Percentiles rank a stretch among this genome's conserved stretches.
These are phyloP conservation scores for Sphaerulina musiva DNA, from an alignment of 2,329 filamentous ascomycete genomes.

Conservation along the genomic window DNA sequence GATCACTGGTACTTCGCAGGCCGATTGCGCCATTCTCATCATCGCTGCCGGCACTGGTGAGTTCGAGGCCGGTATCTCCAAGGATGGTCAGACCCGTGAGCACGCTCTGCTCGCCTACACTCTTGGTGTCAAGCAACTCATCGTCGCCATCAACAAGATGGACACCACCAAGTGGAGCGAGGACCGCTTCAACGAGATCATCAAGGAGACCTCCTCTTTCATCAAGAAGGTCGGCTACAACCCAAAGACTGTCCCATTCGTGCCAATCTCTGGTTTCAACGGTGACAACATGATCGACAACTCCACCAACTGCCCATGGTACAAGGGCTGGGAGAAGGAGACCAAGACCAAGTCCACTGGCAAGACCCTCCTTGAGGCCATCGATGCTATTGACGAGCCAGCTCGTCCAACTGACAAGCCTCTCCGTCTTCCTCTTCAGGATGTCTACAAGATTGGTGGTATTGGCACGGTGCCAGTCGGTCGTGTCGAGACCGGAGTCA, in stretches of 20 bases:
- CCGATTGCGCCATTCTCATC: constrained; percentile 99
- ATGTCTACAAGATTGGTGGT: constrained; percentile 99
- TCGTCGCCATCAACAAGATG: constrained; percentile 99
- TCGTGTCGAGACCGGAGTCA: constrained; percentile 99
- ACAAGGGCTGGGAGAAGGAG: constrained; percentile 99
- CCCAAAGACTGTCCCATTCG: constrained; percentile 97
- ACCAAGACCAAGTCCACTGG: constrained; percentile 80
- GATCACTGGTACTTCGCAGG: constrained; percentile 99
- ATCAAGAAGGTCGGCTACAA: constrained; percentile 99
- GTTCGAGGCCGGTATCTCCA: constrained; percentile 99
- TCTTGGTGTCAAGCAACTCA: constrained; percentile 99
- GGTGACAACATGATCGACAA: constrained; percentile 97
- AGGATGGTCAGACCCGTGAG: constrained; percentile 99
- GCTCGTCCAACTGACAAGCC: constrained; percentile 96
- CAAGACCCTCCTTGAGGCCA: constrained; percentile 99
- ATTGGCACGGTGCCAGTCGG: constrained; percentile 99
- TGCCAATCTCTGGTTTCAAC: constrained; percentile 99
- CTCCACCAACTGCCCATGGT: constrained; percentile 96
- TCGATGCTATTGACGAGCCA: constrained; percentile 90
- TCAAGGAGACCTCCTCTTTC: constrained; percentile 99
- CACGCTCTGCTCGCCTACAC: constrained; percentile 99
- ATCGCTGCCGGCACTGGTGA: constrained; percentile 99
- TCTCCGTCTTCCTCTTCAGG: constrained; percentile 99
- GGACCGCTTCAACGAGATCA: constrained; percentile 95
- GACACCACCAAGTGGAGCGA: constrained; percentile 98